Conservation (phyloP, 352 stramenopile genomes). For the Phytophthora fragariaefolia region DNA sequence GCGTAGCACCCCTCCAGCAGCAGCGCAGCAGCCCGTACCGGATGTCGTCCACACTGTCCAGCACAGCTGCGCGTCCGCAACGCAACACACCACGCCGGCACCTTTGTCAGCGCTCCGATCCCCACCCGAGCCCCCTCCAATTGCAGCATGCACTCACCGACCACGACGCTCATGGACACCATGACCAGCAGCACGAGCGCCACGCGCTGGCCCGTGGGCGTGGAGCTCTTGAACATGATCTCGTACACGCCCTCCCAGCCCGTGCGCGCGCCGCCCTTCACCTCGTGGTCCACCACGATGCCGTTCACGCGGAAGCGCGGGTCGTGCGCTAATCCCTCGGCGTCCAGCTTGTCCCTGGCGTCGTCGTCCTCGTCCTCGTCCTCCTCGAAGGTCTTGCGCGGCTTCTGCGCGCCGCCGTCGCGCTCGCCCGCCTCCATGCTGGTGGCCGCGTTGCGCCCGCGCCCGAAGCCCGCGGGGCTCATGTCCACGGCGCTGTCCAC, state of each 20-base stretch:
- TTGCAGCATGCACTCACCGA: conserved; percentile 46
- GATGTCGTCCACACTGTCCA: conserved; percentile 75
- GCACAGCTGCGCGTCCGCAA: conserved; percentile 60
- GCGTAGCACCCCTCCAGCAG: background rate
- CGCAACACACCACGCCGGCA: conserved; percentile 21
- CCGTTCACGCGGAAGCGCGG: conserved; percentile 74
- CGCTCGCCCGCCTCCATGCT: conserved; percentile 42
- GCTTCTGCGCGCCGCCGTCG: conserved; percentile 12
- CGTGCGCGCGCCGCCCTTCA: conserved; percentile 60
- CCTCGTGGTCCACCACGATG: conserved; percentile 76
- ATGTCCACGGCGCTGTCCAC: conserved; percentile 60
- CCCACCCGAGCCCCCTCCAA: background rate
- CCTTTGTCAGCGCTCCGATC: conserved; percentile 1
- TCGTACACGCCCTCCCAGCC: conserved; percentile 69
- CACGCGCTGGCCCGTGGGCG: conserved; percentile 57
- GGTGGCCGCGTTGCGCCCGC: conserved; percentile 30
- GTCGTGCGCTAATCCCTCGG: conserved; percentile 41
- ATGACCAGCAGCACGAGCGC: conserved; percentile 72
- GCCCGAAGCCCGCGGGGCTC: conserved; percentile 42
- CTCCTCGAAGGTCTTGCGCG: conserved; percentile 25
- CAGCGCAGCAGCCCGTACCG: conserved; percentile 34
- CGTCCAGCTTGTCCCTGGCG: conserved; percentile 27
- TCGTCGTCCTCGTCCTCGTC: conserved; percentile 28
- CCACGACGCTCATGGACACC: conserved; percentile 72
- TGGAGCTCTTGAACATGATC: conserved; percentile 73